phyloP scores from a whole-genome alignment of 140 eudicot species.

The Cichorium intybus region DNA sequence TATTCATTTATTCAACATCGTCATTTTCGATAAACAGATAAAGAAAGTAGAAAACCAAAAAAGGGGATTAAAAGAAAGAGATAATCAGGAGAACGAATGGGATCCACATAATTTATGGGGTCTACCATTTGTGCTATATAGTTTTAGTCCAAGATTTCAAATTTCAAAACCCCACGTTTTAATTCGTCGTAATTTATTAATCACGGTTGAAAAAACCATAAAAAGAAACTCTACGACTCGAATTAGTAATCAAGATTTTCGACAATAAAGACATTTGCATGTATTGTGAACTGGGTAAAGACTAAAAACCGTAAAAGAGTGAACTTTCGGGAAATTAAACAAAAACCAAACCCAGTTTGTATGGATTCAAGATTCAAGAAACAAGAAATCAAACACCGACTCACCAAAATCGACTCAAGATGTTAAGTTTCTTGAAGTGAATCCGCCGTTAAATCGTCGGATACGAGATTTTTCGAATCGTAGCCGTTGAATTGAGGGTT shows the following conservation, averaged over 20 bases:
- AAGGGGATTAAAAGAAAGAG: conserved; percentile 23
- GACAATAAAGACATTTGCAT: conserved; percentile 22
- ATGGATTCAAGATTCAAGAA: conserved; percentile 20
- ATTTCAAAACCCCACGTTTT: conserved; percentile 27
- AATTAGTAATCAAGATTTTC: conserved; percentile 10
- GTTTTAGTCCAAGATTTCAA: conserved; percentile 28
- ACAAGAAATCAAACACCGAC: conserved; percentile 16
- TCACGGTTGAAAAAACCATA: conserved; percentile 6
- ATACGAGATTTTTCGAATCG: conserved; percentile 22
- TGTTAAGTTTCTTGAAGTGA: conserved; percentile 6
- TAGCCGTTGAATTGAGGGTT: conserved; percentile 33
- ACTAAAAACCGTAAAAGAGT: conserved; percentile 4
- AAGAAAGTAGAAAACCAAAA: conserved; percentile 6
- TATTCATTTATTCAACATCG: conserved; percentile 3
- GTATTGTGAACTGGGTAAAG: background rate
- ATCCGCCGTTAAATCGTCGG: conserved; percentile 18
- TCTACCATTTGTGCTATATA: conserved; percentile 26
- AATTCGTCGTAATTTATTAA: conserved; percentile 22
- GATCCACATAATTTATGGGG: conserved; percentile 60
- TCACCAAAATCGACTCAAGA: conserved; percentile 31
- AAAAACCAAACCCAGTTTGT: conserved; percentile 17
- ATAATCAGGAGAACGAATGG: conserved; percentile 40
- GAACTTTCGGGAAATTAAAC: conserved; percentile 20
- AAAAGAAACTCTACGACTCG: background rate
- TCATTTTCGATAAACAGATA: conserved; percentile 1